A percentile compares a stretch with the other conserved stretches of the same genome.
These are phyloP conservation scores for Candida maesae DNA, from an alignment of 805 yeast species.

Conservation along the genomic window DNA sequence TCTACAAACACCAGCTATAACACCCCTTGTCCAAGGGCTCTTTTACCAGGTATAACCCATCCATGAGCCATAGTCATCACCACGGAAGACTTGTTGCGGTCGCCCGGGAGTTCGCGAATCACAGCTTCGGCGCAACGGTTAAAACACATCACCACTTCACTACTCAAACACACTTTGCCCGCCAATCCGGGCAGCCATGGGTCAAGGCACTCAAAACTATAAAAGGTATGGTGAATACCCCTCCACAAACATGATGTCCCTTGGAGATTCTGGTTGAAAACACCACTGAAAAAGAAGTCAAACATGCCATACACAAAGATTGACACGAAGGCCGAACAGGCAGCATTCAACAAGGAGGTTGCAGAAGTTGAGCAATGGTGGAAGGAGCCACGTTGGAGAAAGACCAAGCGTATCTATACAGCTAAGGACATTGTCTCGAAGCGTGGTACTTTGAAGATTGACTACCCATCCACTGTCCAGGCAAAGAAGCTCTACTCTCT, in stretches of 20 bases:
- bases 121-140: constrained; percentile 1
- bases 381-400: constrained; percentile 87
- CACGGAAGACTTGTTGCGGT: constrained; percentile 1
- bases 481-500: constrained; percentile 76
- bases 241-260: too few relatives aligned
- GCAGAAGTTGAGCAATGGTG: constrained; percentile 83
- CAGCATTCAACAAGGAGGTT: constrained; percentile 44
- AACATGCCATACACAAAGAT: constrained; percentile 19
- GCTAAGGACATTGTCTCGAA: constrained; percentile 87
- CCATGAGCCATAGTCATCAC: background rate
- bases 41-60: too few relatives aligned
- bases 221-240: background rate
- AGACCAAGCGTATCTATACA: constrained; percentile 82
- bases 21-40: too few relatives aligned
- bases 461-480: constrained; percentile 74
- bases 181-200: constrained; percentile 3
- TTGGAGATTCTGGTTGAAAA: too few relatives aligned
- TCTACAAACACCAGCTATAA: too few relatives aligned
- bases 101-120: background rate
- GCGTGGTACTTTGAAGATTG: constrained; percentile 73
- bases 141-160: background rate
- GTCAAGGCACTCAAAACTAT: background rate
- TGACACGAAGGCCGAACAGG: constrained; percentile 22
- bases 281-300: too few relatives aligned
- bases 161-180: background rate